Base-by-base conservation (phyloP, 331 rosid species). In the Rhamnella rubrinervis region DNA sequence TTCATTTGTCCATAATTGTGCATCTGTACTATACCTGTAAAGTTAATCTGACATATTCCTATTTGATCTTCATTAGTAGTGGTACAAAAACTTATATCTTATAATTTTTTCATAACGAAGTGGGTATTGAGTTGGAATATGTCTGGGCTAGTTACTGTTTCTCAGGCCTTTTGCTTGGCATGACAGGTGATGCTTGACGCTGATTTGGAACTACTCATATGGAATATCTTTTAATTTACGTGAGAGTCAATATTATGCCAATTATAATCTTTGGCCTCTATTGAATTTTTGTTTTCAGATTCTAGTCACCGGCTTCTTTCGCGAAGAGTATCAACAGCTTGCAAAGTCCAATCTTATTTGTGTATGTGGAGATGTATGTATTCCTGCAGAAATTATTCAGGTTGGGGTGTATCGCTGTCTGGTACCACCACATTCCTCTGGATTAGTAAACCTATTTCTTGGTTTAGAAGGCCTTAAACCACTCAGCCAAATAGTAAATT, bases 381-480 rank as follows among this genome's bases (percentile, higher is more conserved):
- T 87, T 85, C 74, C 81, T 31, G 81, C 74, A 35, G 97, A 89
- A 82, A 40, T 71, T 77, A 87, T 89, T 82, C 99, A 91, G 81
- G 80, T 63, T 67, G 99, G 99, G 67, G 97, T 87, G 59, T 95
- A 89, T 76, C 90, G 96, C 46, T 95, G 96, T 70, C 70, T 85
- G 78, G 74, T 95, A 44, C 63, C 89, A 52, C 87, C 90, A 8
- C 95, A 82, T 83, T 66, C 85, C 56, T 82, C 91, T 9, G 89
- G 92, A 77, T 26, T 70, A 0, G 86, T 86, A 80, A 78, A 85
- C 79, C 83, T 95, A 62, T 95, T 73, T 74, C 49, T 91, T 85
- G 87, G 96, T 75, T 23, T 86, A 68, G 96, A 87, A 78, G 96
- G 89, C 71, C 92, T 80, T 41, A 89, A 85, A 73, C 97, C 99